Conservation (phyloP, 176 grass and related monocot species). For the Alloteropsis semialata region DNA sequence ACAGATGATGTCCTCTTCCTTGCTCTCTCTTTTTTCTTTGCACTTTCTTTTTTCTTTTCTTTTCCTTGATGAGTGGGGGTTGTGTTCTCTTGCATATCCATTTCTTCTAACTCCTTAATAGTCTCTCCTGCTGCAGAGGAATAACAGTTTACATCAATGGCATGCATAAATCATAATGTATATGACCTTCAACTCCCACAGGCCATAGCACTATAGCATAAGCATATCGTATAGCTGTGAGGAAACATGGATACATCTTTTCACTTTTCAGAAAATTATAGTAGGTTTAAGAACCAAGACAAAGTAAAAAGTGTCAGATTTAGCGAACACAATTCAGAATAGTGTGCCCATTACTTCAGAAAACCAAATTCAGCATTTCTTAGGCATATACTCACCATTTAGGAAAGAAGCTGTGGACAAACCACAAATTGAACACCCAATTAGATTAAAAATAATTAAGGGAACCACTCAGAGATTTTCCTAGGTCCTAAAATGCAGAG, state of each 20-base stretch:
- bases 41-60: constrained; percentile 43
- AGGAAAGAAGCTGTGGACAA: too few species aligned
- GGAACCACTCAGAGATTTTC: too few species aligned
- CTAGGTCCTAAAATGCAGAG: too few species aligned
- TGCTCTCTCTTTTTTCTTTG: constrained; percentile 10
- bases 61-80: constrained; percentile 30
- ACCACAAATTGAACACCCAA: too few species aligned
- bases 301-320: not conserved
- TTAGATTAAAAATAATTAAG: too few species aligned
- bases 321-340: too few species aligned
- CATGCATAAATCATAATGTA: constrained; percentile 20
- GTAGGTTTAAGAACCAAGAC: not conserved
- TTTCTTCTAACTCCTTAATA: constrained; percentile 3
- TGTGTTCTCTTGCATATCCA: constrained; percentile 40
- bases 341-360: too few species aligned
- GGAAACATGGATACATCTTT: not conserved
- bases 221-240: not conserved
- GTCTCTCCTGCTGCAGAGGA: constrained; percentile 30
- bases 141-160: not conserved
- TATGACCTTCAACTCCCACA: not conserved
- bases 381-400: too few species aligned
- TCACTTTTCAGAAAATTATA: not conserved
- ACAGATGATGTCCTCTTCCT: constrained; percentile 63
- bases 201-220: not conserved
- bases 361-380: too few species aligned